These are phyloP conservation scores for Penicillium sp. DNA, from an alignment of 2,329 filamentous ascomycete genomes.

Conservation along the genomic window DNA sequence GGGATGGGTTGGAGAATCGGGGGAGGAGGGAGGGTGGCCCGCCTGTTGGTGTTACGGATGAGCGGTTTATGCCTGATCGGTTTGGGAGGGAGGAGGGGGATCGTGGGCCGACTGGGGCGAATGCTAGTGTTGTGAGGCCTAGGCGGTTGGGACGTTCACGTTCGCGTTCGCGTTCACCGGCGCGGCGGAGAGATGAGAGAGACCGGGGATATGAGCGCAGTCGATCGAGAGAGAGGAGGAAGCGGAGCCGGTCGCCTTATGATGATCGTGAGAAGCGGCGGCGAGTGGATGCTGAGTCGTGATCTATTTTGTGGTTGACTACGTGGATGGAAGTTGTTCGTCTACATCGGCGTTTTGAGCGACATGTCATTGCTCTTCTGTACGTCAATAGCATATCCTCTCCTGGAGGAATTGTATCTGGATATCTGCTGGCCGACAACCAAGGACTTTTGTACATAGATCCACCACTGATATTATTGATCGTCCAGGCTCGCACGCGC, in stretches of 20 bases:
- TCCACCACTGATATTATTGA: background rate
- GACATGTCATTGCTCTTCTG: slow-evolving; percentile 7
- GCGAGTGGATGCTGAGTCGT: slow-evolving; percentile 29
- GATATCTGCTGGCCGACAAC: slow-evolving; percentile 7
- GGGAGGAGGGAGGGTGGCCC: slow-evolving; percentile 32
- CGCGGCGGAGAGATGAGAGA: slow-evolving; percentile 41
- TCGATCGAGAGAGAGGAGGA: slow-evolving; percentile 44
- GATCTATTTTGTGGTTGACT: slow-evolving; percentile 18
- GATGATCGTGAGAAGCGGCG: slow-evolving; percentile 43
- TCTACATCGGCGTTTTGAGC: slow-evolving; percentile 17
- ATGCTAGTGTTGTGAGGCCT: slow-evolving; percentile 43
- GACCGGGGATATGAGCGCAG: slow-evolving; percentile 40
- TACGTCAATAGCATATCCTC: slow-evolving; percentile 15
- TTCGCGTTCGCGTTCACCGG: slow-evolving; percentile 52
- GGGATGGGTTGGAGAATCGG: slow-evolving; percentile 34
- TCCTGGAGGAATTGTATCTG: slow-evolving; percentile 18
- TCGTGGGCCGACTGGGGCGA: slow-evolving; percentile 45
- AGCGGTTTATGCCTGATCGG: slow-evolving; percentile 47
- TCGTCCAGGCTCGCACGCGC: background rate
- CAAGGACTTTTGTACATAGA: slow-evolving; percentile 13
- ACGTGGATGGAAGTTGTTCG: slow-evolving; percentile 16
- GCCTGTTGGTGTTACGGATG: slow-evolving; percentile 42
- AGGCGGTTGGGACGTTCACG: slow-evolving; percentile 45
- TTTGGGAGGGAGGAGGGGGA: slow-evolving; percentile 29
- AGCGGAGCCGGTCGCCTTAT: slow-evolving; percentile 44